Evolutionary conservation across 2,329 filamentous ascomycete genomes (phyloP).

Genomic region (Sarocladium brachiariae): DNA sequence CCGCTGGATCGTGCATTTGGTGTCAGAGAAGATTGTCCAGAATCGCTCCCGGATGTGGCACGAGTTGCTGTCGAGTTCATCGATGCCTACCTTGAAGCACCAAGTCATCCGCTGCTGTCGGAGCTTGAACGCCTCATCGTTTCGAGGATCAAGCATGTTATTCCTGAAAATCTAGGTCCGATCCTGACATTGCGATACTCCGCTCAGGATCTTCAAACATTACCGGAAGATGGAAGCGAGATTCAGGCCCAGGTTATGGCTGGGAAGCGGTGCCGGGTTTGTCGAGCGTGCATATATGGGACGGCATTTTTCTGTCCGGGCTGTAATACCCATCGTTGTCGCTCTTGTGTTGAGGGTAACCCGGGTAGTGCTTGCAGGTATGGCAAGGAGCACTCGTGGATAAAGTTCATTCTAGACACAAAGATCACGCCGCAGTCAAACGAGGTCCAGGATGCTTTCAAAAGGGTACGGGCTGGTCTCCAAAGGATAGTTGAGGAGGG

Average conservation of each 20-base stretch:
- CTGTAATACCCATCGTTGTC: neutral
- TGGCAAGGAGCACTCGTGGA: neutral
- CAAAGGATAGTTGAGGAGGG: neutral
- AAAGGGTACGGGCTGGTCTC: neutral
- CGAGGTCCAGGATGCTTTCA: neutral
- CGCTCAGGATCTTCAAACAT: neutral
- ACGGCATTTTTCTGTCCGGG: neutral
- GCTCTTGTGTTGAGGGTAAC: neutral
- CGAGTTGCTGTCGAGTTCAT: neutral
- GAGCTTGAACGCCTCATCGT: neutral
- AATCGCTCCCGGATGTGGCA: neutral
- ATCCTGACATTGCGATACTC: neutral
- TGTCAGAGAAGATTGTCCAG: neutral
- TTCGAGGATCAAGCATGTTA: neutral
- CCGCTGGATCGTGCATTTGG: constrained; percentile 12
- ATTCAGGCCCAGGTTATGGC: neutral
- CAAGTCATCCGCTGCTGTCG: neutral
- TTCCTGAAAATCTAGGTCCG: neutral
- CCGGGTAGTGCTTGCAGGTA: neutral
- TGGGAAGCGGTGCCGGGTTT: neutral
- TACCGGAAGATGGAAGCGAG: neutral
- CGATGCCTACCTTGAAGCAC: neutral
- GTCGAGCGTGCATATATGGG: neutral
- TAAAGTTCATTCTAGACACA: neutral
- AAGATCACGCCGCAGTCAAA: neutral